Evolutionary conservation across 108 stramenopile species (phyloP).

Genomic region (Skeletonema costatum): DNA sequence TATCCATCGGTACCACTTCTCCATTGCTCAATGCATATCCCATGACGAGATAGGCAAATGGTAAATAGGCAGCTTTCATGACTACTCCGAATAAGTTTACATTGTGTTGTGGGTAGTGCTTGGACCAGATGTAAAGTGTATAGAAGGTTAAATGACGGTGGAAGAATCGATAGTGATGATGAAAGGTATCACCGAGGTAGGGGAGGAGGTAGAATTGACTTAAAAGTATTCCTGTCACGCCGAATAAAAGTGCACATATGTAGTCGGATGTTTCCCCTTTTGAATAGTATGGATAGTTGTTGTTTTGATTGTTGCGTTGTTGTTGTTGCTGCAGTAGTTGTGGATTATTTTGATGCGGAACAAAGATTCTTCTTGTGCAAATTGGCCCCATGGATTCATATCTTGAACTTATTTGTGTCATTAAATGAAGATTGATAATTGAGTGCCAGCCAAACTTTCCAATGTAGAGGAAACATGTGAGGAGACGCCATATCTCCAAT

Average conservation of each 20-base stretch:
- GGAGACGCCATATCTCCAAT: conserved; percentile 36
- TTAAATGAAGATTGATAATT: conserved; percentile 25
- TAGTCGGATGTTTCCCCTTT: conserved; percentile 37
- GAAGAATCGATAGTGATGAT: conserved; percentile 24
- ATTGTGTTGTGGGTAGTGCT: conserved; percentile 28
- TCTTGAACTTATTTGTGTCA: conserved; percentile 37
- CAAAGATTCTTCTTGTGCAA: conserved; percentile 24
- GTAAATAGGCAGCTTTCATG: conserved; percentile 32
- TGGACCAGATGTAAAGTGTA: conserved; percentile 41
- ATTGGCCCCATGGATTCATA: conserved; percentile 45
- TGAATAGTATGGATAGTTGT: conserved; percentile 22
- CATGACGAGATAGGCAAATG: conserved; percentile 28
- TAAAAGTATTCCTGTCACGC: conserved; percentile 27
- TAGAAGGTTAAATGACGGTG: conserved; percentile 32
- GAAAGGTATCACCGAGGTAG: conserved; percentile 4
- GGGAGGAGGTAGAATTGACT: conserved; percentile 20
- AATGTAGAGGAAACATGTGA: conserved; percentile 40
- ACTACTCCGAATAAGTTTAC: conserved; percentile 35
- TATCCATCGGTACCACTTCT: conserved; percentile 33
- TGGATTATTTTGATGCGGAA: background rate
- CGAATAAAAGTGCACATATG: conserved; percentile 25
- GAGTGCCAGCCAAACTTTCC: conserved; percentile 35
- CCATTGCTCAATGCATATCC: conserved; percentile 40
- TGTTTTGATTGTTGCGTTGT: background rate
- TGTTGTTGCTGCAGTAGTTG: background rate